These are phyloP conservation scores for Termitomyces sp. DNA, from an alignment of 768 basidiomycete genomes.

Conservation along the genomic window DNA sequence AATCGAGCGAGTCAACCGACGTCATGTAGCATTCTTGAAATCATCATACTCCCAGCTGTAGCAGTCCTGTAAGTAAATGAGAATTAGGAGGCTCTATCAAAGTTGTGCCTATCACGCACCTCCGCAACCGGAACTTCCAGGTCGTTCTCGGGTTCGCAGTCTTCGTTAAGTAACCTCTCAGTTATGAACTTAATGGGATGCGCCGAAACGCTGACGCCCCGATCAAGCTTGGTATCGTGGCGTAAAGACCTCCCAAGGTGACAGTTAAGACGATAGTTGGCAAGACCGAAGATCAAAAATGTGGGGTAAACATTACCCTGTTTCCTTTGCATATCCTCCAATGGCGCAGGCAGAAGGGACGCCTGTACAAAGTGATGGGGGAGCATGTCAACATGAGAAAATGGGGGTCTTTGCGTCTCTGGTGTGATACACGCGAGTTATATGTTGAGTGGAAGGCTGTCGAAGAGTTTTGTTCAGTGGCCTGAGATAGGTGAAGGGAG, in stretches of 20 bases:
- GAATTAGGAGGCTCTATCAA: not conserved
- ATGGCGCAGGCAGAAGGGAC: conserved; percentile 44
- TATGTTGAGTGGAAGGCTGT: conserved; percentile 64
- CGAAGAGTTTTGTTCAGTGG: not conserved
- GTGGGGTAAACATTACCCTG: conserved; percentile 30
- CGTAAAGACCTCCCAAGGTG: conserved; percentile 79
- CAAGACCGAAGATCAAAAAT: not conserved
- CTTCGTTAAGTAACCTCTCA: conserved; percentile 38
- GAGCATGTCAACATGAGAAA: not conserved
- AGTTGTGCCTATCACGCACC: conserved; percentile 44
- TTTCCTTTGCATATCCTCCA: conserved; percentile 80
- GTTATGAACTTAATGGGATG: conserved; percentile 69
- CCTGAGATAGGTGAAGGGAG: conserved; percentile 40
- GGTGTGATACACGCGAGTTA: conserved; percentile 89
- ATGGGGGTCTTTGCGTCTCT: conserved; percentile 50
- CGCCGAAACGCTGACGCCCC: conserved; percentile 73
- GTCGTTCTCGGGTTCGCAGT: conserved; percentile 27
- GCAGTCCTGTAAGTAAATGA: conserved; percentile 47
- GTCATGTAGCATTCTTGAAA: conserved; percentile 20
- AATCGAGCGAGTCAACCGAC: not conserved
- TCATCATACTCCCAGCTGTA: conserved; percentile 66
- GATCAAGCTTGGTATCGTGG: conserved; percentile 79
- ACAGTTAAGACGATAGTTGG: conserved; percentile 39
- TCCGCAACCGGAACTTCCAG: conserved; percentile 40
- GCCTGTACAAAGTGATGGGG: conserved; percentile 79